Conservation (phyloP, 140 eudicot genomes). For the Stevia rebaudiana region DNA sequence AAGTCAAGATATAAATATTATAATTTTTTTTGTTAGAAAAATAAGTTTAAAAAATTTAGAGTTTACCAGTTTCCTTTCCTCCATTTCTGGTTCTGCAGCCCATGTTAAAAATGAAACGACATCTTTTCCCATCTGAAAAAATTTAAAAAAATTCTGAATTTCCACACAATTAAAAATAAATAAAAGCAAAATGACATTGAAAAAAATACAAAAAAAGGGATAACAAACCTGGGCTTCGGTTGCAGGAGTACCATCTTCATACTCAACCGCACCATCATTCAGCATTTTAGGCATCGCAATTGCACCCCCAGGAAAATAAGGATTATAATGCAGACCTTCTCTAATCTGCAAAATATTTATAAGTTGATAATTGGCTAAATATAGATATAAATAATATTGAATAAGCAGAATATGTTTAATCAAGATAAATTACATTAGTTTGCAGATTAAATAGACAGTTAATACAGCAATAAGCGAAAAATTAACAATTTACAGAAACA, state of each 20-base stretch:
- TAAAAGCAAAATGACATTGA: not conserved
- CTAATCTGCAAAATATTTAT: conserved; percentile 47
- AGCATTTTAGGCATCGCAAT: conserved; percentile 97
- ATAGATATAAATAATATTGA: too few relatives aligned
- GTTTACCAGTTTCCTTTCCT: conserved; percentile 11
- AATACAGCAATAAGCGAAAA: not conserved
- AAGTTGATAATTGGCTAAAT: conserved; percentile 5
- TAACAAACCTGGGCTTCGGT: conserved; percentile 73
- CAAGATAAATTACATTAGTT: not conserved
- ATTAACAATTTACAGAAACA: not conserved
- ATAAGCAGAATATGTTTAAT: not conserved
- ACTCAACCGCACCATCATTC: conserved; percentile 86
- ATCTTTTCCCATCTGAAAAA: conserved; percentile 8
- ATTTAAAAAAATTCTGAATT: conserved; percentile 3
- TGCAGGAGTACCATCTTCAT: conserved; percentile 92
- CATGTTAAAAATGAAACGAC: conserved; percentile 1
- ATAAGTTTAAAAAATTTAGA: not conserved
- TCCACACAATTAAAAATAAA: not conserved
- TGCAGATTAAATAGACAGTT: not conserved
- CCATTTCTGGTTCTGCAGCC: conserved; percentile 20
- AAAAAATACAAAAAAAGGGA: not conserved
- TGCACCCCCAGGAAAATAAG: conserved; percentile 91
- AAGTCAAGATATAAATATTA: too few relatives aligned
- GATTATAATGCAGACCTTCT: conserved; percentile 85
- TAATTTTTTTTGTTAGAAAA: too few relatives aligned